Evolutionary conservation across 1,284 basidiomycete genomes (phyloP).

Genomic region (Ganoderma lingzhi): DNA sequence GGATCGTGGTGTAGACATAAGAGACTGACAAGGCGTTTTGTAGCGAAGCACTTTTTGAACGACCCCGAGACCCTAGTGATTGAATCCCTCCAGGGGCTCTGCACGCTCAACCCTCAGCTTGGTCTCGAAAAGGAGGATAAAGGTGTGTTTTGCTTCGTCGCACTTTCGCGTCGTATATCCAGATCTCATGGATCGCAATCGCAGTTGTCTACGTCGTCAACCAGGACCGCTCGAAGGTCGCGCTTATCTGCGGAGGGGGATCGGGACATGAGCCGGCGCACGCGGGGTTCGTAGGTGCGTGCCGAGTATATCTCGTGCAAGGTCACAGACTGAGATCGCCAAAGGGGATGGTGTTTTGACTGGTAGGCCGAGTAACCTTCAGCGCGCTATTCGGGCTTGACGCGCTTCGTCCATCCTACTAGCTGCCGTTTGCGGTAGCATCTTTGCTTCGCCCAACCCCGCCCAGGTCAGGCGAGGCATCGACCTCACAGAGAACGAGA

Average conservation of each 20-base stretch:
- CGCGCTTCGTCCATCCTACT: slow-evolving; percentile 35
- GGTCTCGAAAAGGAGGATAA: slow-evolving; percentile 73
- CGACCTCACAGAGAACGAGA: slow-evolving; percentile 79
- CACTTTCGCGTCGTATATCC: no score
- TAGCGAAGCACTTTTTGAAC: slow-evolving; percentile 83
- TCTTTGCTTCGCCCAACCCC: slow-evolving; percentile 90
- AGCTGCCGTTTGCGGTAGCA: slow-evolving; percentile 88
- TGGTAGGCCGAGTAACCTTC: slow-evolving; percentile 49
- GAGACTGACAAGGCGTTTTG: slow-evolving; percentile 7
- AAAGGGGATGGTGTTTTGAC: slow-evolving; percentile 82
- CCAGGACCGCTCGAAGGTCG: slow-evolving; percentile 72
- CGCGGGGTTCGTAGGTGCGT: slow-evolving; percentile 79
- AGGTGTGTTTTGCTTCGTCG: slow-evolving; percentile 47
- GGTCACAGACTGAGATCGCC: slow-evolving; percentile 7
- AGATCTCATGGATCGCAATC: neutral
- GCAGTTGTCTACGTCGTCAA: slow-evolving; percentile 66
- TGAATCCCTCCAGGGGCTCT: slow-evolving; percentile 81
- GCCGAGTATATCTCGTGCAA: neutral
- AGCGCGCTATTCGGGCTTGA: neutral
- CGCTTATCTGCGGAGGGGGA: slow-evolving; percentile 89
- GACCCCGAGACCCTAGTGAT: slow-evolving; percentile 72
- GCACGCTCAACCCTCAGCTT: slow-evolving; percentile 74
- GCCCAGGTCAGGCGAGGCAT: slow-evolving; percentile 84
- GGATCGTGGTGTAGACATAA: neutral
- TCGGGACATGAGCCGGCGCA: slow-evolving; percentile 93